Evolutionary conservation across 2,329 filamentous ascomycete genomes (phyloP).

Genomic region (Botryotinia calthae): DNA sequence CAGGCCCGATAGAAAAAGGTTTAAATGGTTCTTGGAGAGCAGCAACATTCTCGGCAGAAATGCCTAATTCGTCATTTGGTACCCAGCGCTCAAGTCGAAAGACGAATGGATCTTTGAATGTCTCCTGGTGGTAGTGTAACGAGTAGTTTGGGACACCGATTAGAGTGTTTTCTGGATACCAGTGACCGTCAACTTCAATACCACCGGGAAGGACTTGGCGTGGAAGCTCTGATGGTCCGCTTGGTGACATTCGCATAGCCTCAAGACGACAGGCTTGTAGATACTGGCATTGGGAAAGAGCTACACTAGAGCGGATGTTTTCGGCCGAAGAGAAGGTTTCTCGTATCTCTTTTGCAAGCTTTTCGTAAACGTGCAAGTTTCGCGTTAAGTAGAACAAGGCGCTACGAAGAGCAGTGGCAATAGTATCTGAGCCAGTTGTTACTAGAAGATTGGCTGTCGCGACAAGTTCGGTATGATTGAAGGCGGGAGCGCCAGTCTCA

Average conservation of each 20-base stretch:
- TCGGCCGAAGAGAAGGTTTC: not conserved
- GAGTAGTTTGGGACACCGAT: conserved; percentile 47
- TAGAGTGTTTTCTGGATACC: conserved; percentile 43
- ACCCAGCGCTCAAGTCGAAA: conserved; percentile 37
- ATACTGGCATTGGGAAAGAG: conserved; percentile 8
- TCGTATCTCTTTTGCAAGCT: conserved; percentile 40
- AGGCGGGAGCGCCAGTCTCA: conserved; percentile 80
- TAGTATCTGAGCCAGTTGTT: not conserved
- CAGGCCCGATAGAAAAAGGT: conserved; percentile 23
- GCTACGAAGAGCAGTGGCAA: not conserved
- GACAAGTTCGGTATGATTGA: not conserved
- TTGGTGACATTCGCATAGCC: conserved; percentile 22
- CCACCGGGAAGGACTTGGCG: not conserved
- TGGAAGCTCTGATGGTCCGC: conserved; percentile 6
- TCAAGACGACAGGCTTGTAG: conserved; percentile 20
- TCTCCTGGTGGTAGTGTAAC: conserved; percentile 45
- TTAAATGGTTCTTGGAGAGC: conserved; percentile 11
- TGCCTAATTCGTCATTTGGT: conserved; percentile 16
- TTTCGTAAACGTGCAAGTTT: not conserved
- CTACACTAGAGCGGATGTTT: not conserved
- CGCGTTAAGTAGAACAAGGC: not conserved
- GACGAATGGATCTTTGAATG: conserved; percentile 43
- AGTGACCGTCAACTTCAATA: conserved; percentile 32
- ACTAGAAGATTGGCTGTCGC: not conserved
- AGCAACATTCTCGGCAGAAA: conserved; percentile 23